phyloP scores from a whole-genome alignment of 2,329 filamentous ascomycete species.

The Incumbomyces lentus region DNA sequence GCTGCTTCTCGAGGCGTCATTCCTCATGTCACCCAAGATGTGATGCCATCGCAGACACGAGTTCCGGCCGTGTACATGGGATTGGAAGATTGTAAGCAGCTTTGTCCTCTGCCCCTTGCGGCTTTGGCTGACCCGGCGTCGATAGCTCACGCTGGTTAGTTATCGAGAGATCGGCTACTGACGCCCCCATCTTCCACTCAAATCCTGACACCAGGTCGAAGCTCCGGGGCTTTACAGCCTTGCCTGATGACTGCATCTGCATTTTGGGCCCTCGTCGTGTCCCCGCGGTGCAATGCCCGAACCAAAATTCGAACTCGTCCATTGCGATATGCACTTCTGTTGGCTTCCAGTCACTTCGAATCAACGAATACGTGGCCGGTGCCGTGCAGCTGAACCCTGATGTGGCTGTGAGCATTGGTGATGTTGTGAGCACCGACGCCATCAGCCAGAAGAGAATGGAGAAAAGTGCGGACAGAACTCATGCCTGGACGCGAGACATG shows the following conservation, averaged over 20 bases:
- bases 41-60: slow-evolving; percentile 53
- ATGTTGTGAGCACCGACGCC: slow-evolving; percentile 52
- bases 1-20: slow-evolving; percentile 73
- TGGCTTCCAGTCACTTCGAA: slow-evolving; percentile 64
- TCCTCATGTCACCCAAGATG: slow-evolving; percentile 84
- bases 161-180: slow-evolving; percentile 46
- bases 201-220: slow-evolving; percentile 41
- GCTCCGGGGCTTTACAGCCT: slow-evolving; percentile 66
- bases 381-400: slow-evolving; percentile 62
- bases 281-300: slow-evolving; percentile 61
- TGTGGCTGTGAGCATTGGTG: slow-evolving; percentile 66
- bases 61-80: slow-evolving; percentile 67
- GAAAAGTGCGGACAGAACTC: slow-evolving; percentile 78
- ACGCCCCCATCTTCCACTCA: slow-evolving; percentile 43
- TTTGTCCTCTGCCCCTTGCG: not conserved
- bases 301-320: slow-evolving; percentile 57
- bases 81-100: slow-evolving; percentile 83
- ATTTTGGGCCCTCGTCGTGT: slow-evolving; percentile 69
- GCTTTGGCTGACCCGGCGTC: slow-evolving; percentile 30
- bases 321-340: slow-evolving; percentile 77
- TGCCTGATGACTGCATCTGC: slow-evolving; percentile 55
- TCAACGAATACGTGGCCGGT: slow-evolving; percentile 57
- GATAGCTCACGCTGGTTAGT: slow-evolving; percentile 39
- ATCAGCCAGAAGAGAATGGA: slow-evolving; percentile 62
- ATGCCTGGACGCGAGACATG: slow-evolving; percentile 67